A percentile compares a stretch with the other conserved stretches of the same genome.
Conservation (phyloP, 495 filamentous ascomycete species). For the Parathielavia appendiculata region DNA sequence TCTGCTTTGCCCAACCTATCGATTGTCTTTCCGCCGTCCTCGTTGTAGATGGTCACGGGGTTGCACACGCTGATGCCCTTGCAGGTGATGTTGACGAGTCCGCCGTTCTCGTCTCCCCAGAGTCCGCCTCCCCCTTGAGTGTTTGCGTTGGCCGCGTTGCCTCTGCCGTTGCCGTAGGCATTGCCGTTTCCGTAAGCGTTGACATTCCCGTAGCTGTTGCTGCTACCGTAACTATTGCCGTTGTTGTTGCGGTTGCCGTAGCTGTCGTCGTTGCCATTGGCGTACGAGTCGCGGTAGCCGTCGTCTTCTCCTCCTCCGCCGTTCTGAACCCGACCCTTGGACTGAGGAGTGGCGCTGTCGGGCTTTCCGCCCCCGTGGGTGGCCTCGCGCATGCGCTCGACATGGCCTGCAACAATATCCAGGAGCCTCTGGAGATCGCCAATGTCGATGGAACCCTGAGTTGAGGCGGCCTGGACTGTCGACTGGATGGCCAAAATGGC, state of each 20-base stretch:
- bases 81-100: conserved; percentile 20
- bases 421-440: conserved; percentile 8
- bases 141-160: too few relatives aligned
- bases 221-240: too few relatives aligned
- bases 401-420: conserved; percentile 9
- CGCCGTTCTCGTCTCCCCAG: conserved; percentile 11
- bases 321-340: neutral
- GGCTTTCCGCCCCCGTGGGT: neutral
- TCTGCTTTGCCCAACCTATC: neutral
- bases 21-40: neutral
- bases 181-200: too few relatives aligned
- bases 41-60: conserved; percentile 26
- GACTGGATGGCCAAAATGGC: neutral
- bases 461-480: neutral
- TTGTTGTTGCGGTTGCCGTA: neutral
- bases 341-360: neutral
- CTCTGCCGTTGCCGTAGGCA: too few relatives aligned
- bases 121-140: neutral
- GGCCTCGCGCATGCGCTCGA: neutral
- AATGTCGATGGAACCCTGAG: neutral
- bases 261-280: conserved; percentile 1
- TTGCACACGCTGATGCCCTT: conserved; percentile 31
- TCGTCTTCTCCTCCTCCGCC: neutral
- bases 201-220: too few relatives aligned
- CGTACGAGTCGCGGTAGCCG: neutral